Base-by-base conservation (phyloP, 495 filamentous ascomycete species). In the Trichoderma asperelloides region DNA sequence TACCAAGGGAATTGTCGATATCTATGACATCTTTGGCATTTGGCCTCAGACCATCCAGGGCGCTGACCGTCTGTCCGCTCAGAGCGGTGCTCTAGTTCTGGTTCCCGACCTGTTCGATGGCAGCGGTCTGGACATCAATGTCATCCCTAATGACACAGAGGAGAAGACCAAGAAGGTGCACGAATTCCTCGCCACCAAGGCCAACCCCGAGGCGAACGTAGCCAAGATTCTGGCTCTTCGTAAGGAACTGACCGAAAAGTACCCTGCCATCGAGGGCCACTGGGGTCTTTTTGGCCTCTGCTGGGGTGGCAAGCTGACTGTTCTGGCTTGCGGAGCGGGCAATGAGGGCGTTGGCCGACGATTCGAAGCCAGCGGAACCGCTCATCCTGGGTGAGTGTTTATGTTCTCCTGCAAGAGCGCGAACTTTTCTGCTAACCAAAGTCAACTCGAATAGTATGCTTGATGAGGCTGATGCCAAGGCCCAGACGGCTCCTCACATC, bases 101-200 rank as follows among this genome's bases (percentile, higher is more conserved):
- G 67, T 84, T 21, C 81, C 81, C 6, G 81, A 85, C 65, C 81
- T 82, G 67, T 81, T 82, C 70, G 63, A 78, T 2, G 81, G 81
- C 23, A 70, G 74, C 6, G 65, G 69, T 0, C 72, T 76, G 30
- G 55, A 75, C 3, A 69, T 67, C 30, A 72, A 73, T 9, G 66
- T 63, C 62, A 57, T 80, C 15, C 80, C 82, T 9, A 51, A 73
- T 0, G 76, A 82, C 65, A 81, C 77, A 0, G 77, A 78, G 23
- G 79, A 84, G 73, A 84, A 83, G 69, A 71, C 74, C 49, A 39
- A 72, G 33, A 68, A 64, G 0, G 69, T 80, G 27, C 55, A 47
- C 16, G 68, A 60, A 0, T 79, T 80, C 60, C 51, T 78, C 39
- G 65, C 62, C 4, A 67, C 68, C 1, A 71, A 68, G 13, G 79